A percentile compares a stretch with the other conserved stretches of the same genome.
Conservation (phyloP, 208 protist species). For the Leishmania tropica region DNA sequence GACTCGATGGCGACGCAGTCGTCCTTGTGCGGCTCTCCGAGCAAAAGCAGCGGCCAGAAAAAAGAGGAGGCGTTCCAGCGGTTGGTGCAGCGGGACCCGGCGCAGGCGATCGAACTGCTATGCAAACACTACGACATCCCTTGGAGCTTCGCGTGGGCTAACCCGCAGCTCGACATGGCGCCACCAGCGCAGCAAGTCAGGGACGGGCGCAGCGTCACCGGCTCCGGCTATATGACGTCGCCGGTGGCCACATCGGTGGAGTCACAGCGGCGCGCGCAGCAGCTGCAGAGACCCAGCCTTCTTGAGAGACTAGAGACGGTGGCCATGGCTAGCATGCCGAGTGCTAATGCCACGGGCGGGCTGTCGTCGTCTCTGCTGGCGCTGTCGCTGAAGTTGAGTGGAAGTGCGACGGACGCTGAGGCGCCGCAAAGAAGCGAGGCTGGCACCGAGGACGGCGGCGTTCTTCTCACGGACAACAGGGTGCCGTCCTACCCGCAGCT, state of each 20-base stretch:
- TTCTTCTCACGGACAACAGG: constrained; percentile 19
- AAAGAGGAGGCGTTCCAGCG: constrained; percentile 45
- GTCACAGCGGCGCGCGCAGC: constrained; percentile 13
- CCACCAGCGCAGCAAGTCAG: constrained; percentile 6
- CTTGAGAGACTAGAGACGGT: constrained; percentile 16
- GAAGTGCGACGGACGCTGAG: neutral
- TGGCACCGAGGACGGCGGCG: neutral
- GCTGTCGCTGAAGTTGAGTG: neutral
- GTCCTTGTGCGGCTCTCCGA: constrained; percentile 29
- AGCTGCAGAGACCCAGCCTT: constrained; percentile 7
- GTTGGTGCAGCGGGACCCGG: constrained; percentile 46
- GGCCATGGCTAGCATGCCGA: constrained; percentile 9
- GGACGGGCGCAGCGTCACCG: constrained; percentile 23
- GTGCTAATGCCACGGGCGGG: neutral
- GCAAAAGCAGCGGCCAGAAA: constrained; percentile 12
- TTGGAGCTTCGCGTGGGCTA: neutral
- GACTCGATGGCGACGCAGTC: constrained; percentile 31
- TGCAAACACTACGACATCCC: constrained; percentile 46
- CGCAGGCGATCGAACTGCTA: constrained; percentile 56
- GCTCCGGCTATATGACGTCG: constrained; percentile 12
- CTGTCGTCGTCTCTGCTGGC: neutral
- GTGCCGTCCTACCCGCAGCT: constrained; percentile 16
- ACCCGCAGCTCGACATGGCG: neutral
- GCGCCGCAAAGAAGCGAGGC: neutral
- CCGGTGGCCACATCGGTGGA: constrained; percentile 1